phyloP scores from a whole-genome alignment of 2,329 filamentous ascomycete species.

The Xylariales sp. region DNA sequence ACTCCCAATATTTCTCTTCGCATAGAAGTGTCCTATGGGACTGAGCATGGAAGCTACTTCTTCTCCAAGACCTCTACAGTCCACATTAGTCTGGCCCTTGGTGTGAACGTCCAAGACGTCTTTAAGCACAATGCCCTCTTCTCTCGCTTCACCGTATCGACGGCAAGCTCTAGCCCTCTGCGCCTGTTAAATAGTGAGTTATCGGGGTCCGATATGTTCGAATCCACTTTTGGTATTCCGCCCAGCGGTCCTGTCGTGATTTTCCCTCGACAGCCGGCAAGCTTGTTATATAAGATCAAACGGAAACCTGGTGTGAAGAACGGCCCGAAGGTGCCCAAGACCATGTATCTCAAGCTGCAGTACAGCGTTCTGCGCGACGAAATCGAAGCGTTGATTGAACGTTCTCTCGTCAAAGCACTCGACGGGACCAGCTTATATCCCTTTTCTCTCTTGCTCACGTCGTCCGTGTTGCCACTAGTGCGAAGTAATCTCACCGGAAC shows the following conservation, averaged over 20 bases:
- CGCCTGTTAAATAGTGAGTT: conserved; percentile 78
- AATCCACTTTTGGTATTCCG: conserved; percentile 69
- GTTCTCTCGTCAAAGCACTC: conserved; percentile 57
- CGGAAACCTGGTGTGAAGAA: conserved; percentile 58
- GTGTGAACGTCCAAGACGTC: conserved; percentile 95
- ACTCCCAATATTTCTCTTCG: conserved; percentile 76
- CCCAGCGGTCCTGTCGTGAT: conserved; percentile 69
- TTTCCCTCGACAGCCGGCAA: conserved; percentile 84
- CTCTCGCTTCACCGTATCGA: conserved; percentile 91
- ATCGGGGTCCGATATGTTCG: conserved; percentile 75
- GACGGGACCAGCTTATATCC: conserved; percentile 55
- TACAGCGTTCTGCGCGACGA: conserved; percentile 84
- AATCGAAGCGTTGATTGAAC: conserved; percentile 64
- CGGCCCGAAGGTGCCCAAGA: conserved; percentile 54
- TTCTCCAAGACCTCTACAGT: conserved; percentile 73
- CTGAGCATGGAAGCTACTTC: conserved; percentile 71
- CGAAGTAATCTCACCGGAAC: conserved; percentile 58
- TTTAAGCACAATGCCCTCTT: conserved; percentile 87
- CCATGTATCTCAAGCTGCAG: conserved; percentile 75
- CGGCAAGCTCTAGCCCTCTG: conserved; percentile 79
- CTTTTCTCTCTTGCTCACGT: conserved; percentile 61
- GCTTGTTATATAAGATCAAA: conserved; percentile 81
- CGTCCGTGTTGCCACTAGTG: conserved; percentile 58
- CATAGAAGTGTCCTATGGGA: conserved; percentile 80
- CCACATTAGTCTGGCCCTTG: conserved; percentile 81